Evolutionary conservation across 2,329 filamentous ascomycete species (phyloP).

Genomic region (Cyphellophora attinorum): DNA sequence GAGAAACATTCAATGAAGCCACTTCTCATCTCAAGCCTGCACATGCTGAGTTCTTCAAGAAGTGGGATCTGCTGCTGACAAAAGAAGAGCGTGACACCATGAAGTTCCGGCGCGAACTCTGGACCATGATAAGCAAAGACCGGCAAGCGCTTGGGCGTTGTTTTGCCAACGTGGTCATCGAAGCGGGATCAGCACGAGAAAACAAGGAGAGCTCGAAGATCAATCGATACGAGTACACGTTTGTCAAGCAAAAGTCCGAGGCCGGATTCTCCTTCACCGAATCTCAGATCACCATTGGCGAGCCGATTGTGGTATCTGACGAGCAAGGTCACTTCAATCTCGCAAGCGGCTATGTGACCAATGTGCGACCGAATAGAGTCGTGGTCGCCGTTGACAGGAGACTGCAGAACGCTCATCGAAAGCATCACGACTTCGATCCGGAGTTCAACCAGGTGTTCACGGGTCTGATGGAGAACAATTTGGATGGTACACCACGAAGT

Average conservation of each 20-base stretch:
- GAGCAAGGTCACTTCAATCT: slow-evolving; percentile 92
- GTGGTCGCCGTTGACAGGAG: slow-evolving; percentile 84
- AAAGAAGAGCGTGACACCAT: slow-evolving; percentile 89
- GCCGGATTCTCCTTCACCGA: slow-evolving; percentile 75
- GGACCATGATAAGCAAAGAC: slow-evolving; percentile 88
- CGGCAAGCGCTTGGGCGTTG: slow-evolving; percentile 82
- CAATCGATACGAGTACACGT: slow-evolving; percentile 80
- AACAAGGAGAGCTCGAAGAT: slow-evolving; percentile 67
- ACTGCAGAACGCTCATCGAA: slow-evolving; percentile 75
- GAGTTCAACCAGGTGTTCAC: slow-evolving; percentile 73
- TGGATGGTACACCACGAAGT: slow-evolving; percentile 3
- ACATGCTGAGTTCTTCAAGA: slow-evolving; percentile 78
- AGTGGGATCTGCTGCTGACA: slow-evolving; percentile 87
- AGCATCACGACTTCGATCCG: slow-evolving; percentile 65
- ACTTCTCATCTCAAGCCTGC: slow-evolving; percentile 65
- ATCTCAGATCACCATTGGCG: slow-evolving; percentile 76
- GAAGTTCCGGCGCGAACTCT: slow-evolving; percentile 79
- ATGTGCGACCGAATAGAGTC: slow-evolving; percentile 65
- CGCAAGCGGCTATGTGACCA: slow-evolving; percentile 80
- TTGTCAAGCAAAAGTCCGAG: slow-evolving; percentile 58
- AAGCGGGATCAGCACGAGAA: slow-evolving; percentile 64
- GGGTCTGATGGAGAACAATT: slow-evolving; percentile 67
- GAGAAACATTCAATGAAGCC: slow-evolving; percentile 70
- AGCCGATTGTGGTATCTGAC: slow-evolving; percentile 93
- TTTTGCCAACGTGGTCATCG: slow-evolving; percentile 78